Conservation (phyloP, 129 eudicot species). For the Calendula officinalis region DNA sequence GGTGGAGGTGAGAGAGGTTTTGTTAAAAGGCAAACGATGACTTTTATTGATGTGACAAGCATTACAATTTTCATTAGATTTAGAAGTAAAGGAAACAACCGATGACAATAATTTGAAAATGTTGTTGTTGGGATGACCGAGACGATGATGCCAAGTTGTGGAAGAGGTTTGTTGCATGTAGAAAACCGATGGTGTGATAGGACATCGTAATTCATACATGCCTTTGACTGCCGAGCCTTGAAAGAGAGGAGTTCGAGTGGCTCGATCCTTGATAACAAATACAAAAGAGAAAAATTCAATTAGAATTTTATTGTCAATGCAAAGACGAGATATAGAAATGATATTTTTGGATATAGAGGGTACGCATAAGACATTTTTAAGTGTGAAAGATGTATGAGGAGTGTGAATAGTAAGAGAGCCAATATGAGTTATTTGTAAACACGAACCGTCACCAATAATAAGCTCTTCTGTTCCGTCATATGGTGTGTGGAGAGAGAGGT, state of each 20-base stretch:
- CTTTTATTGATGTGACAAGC: slow-evolving; percentile 18
- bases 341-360: too few species aligned
- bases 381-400: too few species aligned
- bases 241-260: background rate
- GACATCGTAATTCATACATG: background rate
- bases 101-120: background rate
- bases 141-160: slow-evolving; percentile 10
- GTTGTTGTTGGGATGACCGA: background rate
- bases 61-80: too few species aligned
- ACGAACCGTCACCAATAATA: too few species aligned
- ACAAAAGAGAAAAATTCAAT: background rate
- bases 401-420: too few species aligned
- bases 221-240: background rate
- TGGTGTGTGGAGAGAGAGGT: too few species aligned
- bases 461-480: too few species aligned
- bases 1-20: background rate
- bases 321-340: too few species aligned
- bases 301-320: background rate
- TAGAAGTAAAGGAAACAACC: background rate
- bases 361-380: too few species aligned
- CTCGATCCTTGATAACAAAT: slow-evolving; percentile 3
- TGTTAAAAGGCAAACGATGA: background rate
- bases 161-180: background rate
- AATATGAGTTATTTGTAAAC: too few species aligned
- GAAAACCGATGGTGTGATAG: background rate